Evolutionary conservation across 768 basidiomycete species (phyloP).

Genomic region (Pleurotus djamor): DNA sequence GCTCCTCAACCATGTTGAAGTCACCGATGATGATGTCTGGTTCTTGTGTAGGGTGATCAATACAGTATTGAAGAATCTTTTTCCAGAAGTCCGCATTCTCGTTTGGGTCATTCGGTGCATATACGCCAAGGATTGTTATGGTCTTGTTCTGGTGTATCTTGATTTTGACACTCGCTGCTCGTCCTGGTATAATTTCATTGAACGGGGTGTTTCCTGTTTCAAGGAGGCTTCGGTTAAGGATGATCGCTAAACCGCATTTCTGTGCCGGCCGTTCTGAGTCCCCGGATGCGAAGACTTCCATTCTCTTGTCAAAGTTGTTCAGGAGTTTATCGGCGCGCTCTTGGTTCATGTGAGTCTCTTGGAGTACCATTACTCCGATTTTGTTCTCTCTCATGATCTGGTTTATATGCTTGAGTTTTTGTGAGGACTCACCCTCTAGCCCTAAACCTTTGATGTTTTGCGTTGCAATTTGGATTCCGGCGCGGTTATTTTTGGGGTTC

Average conservation of each 20-base stretch:
- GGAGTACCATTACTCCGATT: conserved; percentile 23
- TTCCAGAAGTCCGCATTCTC: conserved; percentile 29
- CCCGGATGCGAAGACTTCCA: conserved; percentile 16
- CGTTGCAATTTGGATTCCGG: conserved; percentile 13
- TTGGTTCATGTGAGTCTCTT: conserved; percentile 28
- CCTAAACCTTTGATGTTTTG: conserved; percentile 21
- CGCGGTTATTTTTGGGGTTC: conserved; percentile 2
- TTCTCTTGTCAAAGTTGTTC: neutral
- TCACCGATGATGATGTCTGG: conserved; percentile 37
- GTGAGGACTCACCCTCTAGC: neutral
- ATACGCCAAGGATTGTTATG: conserved; percentile 26
- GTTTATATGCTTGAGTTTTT: conserved; percentile 24
- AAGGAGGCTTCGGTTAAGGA: conserved; percentile 26
- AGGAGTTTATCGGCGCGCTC: conserved; percentile 8
- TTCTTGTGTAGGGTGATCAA: conserved; percentile 4
- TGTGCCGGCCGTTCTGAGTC: conserved; percentile 15
- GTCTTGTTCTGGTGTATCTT: conserved; percentile 14
- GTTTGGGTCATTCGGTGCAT: conserved; percentile 26
- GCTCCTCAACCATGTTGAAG: conserved; percentile 38
- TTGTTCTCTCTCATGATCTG: conserved; percentile 19
- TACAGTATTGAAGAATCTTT: conserved; percentile 9
- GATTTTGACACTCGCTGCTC: conserved; percentile 16
- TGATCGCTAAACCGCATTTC: conserved; percentile 26
- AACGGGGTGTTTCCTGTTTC: conserved; percentile 9
- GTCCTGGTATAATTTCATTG: conserved; percentile 19